Evolutionary conservation across 1,139 yeast genomes (phyloP), one percentile per base, ranked within the genome.

Genomic region (Lodderomyces metapsilosis): DNA sequence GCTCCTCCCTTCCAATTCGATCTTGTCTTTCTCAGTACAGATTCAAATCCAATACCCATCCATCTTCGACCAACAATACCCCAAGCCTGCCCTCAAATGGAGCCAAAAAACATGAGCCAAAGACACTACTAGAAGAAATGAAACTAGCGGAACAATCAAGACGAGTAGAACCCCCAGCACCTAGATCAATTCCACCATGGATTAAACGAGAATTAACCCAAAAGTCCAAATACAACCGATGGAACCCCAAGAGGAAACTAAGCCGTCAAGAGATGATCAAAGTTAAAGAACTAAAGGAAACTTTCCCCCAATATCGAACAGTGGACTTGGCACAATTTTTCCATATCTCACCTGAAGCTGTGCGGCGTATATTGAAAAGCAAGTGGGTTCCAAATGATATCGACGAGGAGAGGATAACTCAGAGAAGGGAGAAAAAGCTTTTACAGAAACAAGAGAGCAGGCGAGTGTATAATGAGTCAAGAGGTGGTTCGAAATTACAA

Each of bases 301-400:
- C 69, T 40, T 61, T 74, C 51, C 96, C 96, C 0, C 72, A 76
- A 22, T 51, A 87, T 43, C 76, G 75, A 8, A 75, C 84, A 1
- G 66, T 71, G 2, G 84, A 82, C 38, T 61, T 91, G 13, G 84
- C 92, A 0, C 68, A 73, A 28, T 75, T 76, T 55, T 89, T 84
- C 60, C 68, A 75, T 42, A 74, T 88, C 3, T 84, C 95, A 1
- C 94, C 95, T 0, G 95, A 89, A 51, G 88, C 94, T 0, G 76
- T 89, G 1, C 66, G 96, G 44, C 73, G 96, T 47, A 88, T 91
- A 9, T 59, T 91, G 47, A 82, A 78, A 55, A 42, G 44, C 82
- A 95, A 5, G 78, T 74, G 96, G 95, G 64, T 62, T 16, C 96
- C 96, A 1, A 62, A 61, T 2, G 74, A 67, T 2, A 71, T 67